These are phyloP conservation scores for Plasmodium fragile DNA, from an alignment of 169 alveolate species.

Conservation along the genomic window DNA sequence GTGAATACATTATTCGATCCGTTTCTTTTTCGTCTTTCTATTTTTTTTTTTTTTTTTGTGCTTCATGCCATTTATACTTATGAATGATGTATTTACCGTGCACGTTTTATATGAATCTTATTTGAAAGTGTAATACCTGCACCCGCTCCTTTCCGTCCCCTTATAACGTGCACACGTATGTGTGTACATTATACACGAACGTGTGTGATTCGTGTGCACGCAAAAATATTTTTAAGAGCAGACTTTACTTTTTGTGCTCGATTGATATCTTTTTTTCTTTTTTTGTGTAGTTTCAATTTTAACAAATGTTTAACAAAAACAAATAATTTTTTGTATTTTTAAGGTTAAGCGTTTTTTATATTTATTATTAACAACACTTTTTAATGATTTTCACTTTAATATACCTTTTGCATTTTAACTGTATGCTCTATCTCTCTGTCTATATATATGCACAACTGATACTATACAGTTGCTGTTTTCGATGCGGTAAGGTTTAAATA, in stretches of 20 bases:
- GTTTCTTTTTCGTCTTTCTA: background rate
- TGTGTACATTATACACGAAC: background rate
- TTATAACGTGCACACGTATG: background rate
- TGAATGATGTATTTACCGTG: background rate
- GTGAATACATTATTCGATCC: background rate
- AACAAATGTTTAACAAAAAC: background rate
- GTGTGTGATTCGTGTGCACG: background rate
- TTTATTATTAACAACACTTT: background rate
- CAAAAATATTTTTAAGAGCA: background rate
- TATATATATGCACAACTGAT: background rate
- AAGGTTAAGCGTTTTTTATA: background rate
- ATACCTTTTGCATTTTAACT: background rate
- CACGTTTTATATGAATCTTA: background rate
- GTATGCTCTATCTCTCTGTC: background rate
- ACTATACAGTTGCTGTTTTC: background rate
- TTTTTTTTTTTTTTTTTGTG: background rate
- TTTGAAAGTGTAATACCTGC: background rate
- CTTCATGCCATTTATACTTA: background rate
- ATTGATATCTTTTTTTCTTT: background rate
- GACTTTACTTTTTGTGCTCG: background rate
- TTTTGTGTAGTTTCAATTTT: background rate
- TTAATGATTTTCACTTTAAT: background rate
- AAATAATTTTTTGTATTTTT: constrained; percentile 4
- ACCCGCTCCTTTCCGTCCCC: background rate
- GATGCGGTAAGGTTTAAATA: background rate